These are phyloP conservation scores for Plicaturopsis crispa DNA, from an alignment of 768 basidiomycete genomes.

Conservation along the genomic window DNA sequence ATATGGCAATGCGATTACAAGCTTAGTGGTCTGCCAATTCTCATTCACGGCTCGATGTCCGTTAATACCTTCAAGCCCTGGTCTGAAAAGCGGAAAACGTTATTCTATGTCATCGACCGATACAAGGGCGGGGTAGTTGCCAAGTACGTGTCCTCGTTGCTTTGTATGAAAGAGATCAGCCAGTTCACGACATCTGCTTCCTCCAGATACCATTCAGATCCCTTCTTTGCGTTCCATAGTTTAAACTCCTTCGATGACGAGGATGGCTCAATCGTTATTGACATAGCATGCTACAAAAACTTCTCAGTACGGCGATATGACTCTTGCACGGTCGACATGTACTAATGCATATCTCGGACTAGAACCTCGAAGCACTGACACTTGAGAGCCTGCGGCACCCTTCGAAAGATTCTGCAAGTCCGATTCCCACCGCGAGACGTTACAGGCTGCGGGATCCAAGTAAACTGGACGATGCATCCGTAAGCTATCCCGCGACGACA, in stretches of 20 bases:
- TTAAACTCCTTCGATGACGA: conserved; percentile 32
- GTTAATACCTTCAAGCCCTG: conserved; percentile 22
- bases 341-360: no score
- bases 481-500: no score
- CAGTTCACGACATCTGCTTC: background rate
- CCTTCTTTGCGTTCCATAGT: conserved; percentile 32
- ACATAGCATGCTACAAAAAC: conserved; percentile 26
- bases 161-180: conserved; percentile 1
- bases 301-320: no score
- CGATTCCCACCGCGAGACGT: no score
- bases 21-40: conserved; percentile 13
- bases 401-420: no score
- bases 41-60: conserved; percentile 24
- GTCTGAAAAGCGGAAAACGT: conserved; percentile 16
- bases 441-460: no score
- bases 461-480: no score
- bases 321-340: no score
- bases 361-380: no score
- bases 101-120: conserved; percentile 32
- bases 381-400: no score
- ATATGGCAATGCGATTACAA: background rate
- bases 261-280: conserved; percentile 23
- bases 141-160: conserved; percentile 20
- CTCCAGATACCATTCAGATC: conserved; percentile 15
- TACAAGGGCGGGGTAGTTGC: conserved; percentile 26